Conservation (phyloP, 305 asterid genomes). For the Fraxinus albicans region DNA sequence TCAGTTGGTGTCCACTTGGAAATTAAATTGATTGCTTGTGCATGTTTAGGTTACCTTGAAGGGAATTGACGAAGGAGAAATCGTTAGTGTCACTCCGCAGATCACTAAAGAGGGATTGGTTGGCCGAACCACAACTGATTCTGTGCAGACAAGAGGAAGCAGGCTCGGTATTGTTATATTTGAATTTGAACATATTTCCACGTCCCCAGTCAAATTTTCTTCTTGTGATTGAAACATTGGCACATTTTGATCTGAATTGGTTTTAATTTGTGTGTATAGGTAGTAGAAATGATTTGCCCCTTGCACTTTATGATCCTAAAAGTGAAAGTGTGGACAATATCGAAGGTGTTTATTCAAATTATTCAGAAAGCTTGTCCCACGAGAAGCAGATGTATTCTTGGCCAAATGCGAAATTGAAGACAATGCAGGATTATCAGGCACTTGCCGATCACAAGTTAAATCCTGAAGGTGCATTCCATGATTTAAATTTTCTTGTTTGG, state of each 20-base stretch:
- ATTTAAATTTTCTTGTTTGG: constrained; percentile 10
- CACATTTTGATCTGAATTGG: background rate
- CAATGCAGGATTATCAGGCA: constrained; percentile 31
- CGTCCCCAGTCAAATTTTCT: background rate
- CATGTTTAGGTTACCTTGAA: constrained; percentile 54
- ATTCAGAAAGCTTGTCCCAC: constrained; percentile 30
- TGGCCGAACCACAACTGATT: constrained; percentile 52
- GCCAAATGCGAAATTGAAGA: constrained; percentile 37
- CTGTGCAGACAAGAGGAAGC: constrained; percentile 54
- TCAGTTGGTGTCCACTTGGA: constrained; percentile 1
- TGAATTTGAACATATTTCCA: background rate
- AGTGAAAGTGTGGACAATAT: constrained; percentile 40
- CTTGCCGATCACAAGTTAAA: constrained; percentile 37
- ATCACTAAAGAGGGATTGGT: constrained; percentile 62
- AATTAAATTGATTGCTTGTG: constrained; percentile 9
- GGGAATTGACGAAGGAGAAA: constrained; percentile 79
- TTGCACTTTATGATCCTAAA: constrained; percentile 43
- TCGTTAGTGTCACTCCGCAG: constrained; percentile 75
- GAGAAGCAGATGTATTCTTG: constrained; percentile 35
- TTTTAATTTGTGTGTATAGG: constrained; percentile 42
- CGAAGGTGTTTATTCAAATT: constrained; percentile 38
- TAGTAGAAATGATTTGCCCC: constrained; percentile 56
- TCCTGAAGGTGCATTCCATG: constrained; percentile 40
- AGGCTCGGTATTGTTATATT: constrained; percentile 46
- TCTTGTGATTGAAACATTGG: background rate